A percentile compares a stretch with the other conserved stretches of the same genome.
These are phyloP conservation scores for Adansonia digitata DNA, from an alignment of 345 rosid species.

Conservation along the genomic window DNA sequence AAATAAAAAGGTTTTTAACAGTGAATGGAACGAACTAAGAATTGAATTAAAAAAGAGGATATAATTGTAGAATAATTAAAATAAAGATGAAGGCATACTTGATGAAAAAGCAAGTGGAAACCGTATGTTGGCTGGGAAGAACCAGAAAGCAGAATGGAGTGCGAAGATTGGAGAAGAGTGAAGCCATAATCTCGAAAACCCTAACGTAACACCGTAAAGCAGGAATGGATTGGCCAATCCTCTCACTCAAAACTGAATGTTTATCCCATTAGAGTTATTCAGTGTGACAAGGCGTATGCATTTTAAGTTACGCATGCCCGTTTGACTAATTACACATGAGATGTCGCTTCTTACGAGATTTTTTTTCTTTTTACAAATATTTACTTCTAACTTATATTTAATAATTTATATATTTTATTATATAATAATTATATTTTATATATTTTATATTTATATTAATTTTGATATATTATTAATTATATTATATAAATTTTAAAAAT, in stretches of 20 bases:
- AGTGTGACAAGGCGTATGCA: neutral
- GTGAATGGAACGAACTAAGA: neutral
- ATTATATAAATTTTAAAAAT: no score
- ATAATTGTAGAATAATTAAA: neutral
- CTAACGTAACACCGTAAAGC: constrained; percentile 1
- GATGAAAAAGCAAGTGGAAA: constrained; percentile 11
- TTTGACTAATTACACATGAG: no score
- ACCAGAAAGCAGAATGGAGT: constrained; percentile 11
- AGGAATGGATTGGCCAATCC: neutral
- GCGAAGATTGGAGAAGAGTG: constrained; percentile 32
- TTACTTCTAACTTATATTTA: no score
- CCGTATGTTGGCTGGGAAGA: constrained; percentile 18
- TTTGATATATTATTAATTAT: no score
- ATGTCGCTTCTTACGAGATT: no score
- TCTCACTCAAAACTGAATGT: neutral
- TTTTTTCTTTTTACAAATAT: no score
- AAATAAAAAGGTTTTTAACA: neutral
- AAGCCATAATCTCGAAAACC: constrained; percentile 24
- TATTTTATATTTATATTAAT: no score
- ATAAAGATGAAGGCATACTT: constrained; percentile 13
- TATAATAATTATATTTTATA: no score
- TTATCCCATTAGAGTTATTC: neutral
- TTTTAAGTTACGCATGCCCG: neutral
- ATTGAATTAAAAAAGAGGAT: neutral
- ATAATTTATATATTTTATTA: no score